Evolutionary conservation across 371 early-diverging fungal genomes (phyloP).

Genomic region (Encephalitozoon hellem): DNA sequence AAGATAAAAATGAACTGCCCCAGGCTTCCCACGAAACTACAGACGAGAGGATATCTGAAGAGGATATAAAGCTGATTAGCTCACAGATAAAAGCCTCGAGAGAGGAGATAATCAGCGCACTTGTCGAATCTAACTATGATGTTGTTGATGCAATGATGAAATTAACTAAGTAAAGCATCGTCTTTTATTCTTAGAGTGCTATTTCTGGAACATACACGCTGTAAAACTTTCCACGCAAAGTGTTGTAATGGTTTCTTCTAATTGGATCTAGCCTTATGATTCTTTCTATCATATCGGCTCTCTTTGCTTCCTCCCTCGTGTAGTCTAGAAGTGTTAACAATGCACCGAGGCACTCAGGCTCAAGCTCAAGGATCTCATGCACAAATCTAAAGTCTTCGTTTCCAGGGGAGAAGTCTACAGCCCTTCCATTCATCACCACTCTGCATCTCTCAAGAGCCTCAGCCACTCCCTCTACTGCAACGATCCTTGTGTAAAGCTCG

Average conservation of each 20-base stretch:
- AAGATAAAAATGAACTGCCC: neutral
- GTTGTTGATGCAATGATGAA: conserved; percentile 47
- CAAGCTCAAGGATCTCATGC: conserved; percentile 16
- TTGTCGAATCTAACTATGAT: conserved; percentile 46
- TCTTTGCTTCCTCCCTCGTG: conserved; percentile 7
- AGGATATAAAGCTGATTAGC: conserved; percentile 46
- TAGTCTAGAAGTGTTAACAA: conserved; percentile 23
- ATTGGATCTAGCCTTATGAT: conserved; percentile 24
- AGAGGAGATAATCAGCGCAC: conserved; percentile 43
- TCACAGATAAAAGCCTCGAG: conserved; percentile 30
- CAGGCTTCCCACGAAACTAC: neutral
- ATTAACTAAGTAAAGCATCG: conserved; percentile 41
- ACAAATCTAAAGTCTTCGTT: neutral
- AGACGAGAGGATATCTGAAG: conserved; percentile 1
- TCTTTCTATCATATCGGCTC: conserved; percentile 9
- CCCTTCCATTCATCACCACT: conserved; percentile 4
- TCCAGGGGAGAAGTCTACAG: neutral
- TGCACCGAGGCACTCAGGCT: conserved; percentile 9
- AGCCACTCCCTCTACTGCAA: neutral
- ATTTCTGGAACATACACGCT: neutral
- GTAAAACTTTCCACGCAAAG: neutral
- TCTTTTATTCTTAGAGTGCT: neutral
- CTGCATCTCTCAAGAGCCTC: neutral
- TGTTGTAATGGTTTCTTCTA: conserved; percentile 30
- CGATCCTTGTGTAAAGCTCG: neutral